A percentile compares a stretch with the other conserved stretches of the same genome.
Conservation (phyloP, 306 rosid species). For the Casuarina cunninghamiana region DNA sequence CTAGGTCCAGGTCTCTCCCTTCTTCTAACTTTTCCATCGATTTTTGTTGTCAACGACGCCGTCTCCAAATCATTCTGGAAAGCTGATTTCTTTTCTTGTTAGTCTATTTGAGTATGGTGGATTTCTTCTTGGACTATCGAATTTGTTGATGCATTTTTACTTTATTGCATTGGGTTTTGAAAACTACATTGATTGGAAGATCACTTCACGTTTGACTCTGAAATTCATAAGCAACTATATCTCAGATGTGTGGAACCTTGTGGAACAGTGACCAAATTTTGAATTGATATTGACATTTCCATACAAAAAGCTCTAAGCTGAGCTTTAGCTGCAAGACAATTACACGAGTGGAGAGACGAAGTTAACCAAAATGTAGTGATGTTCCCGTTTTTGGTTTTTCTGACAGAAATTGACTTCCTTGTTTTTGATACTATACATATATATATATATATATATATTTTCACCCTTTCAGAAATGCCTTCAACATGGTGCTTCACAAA, state of each 20-base stretch:
- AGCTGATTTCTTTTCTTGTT: neutral
- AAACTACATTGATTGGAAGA: neutral
- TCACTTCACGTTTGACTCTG: too few relatives aligned
- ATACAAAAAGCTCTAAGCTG: neutral
- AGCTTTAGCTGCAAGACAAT: neutral
- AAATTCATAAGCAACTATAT: too few relatives aligned
- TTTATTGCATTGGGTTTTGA: neutral
- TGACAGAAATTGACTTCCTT: neutral
- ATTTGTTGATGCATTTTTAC: slow-evolving; percentile 1
- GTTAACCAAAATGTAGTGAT: neutral
- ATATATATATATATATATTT: neutral
- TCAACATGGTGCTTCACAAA: slow-evolving; percentile 97
- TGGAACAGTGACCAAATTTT: neutral
- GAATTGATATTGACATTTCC: neutral
- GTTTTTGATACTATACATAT: slow-evolving; percentile 18
- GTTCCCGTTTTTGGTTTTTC: neutral
- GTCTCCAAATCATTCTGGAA: neutral
- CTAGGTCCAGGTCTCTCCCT: neutral
- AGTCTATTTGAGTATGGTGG: neutral
- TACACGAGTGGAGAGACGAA: neutral
- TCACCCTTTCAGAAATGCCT: slow-evolving; percentile 72
- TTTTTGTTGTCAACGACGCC: neutral
- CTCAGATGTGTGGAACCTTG: neutral
- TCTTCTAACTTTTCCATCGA: neutral
- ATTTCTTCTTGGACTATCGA: neutral